Evolutionary conservation across 306 rosid species (phyloP).

Genomic region (Sesbania bispinosa): DNA sequence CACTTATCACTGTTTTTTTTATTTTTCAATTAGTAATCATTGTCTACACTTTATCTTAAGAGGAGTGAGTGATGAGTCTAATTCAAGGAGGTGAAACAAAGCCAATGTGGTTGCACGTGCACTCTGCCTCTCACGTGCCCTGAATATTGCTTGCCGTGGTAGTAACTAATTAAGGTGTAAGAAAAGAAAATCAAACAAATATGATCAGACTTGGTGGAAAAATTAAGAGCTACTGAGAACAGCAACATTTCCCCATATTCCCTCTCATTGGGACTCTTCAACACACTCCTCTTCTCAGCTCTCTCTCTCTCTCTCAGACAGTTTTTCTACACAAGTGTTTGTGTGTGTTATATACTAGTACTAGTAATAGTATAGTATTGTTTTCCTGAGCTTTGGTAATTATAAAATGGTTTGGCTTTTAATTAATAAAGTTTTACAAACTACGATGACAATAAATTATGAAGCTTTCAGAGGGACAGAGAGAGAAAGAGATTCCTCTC

Average conservation of each 20-base stretch:
- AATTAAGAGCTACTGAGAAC: slow-evolving; percentile 30
- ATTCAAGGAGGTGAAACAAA: no score
- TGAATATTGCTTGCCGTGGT: slow-evolving; percentile 22
- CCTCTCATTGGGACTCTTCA: slow-evolving; percentile 66
- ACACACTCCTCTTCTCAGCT: not conserved
- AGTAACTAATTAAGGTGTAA: no score
- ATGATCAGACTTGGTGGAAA: slow-evolving; percentile 16
- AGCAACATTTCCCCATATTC: slow-evolving; percentile 57
- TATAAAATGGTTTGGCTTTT: slow-evolving; percentile 14
- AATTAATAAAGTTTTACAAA: slow-evolving; percentile 31
- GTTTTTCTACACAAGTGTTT: slow-evolving; percentile 3
- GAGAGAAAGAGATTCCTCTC: slow-evolving; percentile 43
- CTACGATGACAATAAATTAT: slow-evolving; percentile 35
- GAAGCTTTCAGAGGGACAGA: slow-evolving; percentile 22
- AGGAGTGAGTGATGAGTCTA: no score
- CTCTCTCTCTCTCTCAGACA: slow-evolving; percentile 12
- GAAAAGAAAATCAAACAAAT: slow-evolving; percentile 33
- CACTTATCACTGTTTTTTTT: no score
- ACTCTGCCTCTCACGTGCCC: slow-evolving; percentile 49
- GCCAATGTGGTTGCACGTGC: slow-evolving; percentile 40
- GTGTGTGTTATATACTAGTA: not conserved
- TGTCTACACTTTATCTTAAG: no score
- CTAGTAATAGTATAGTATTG: not conserved
- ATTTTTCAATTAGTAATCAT: no score
- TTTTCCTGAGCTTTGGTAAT: not conserved